phyloP scores from a whole-genome alignment of 306 rosid genomes.

The Citrullus amarus region DNA sequence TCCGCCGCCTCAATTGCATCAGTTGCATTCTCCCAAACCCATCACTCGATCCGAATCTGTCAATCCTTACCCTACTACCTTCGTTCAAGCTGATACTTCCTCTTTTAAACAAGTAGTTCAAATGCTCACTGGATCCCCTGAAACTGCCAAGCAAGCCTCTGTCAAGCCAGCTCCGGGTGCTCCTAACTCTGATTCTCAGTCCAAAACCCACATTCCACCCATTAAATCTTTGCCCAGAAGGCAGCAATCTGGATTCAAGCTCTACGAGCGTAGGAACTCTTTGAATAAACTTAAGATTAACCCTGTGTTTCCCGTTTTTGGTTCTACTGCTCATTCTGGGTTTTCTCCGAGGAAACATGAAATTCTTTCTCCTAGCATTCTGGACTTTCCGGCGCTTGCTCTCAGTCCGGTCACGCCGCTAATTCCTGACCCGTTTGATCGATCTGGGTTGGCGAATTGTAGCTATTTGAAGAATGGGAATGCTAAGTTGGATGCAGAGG shows the following conservation, averaged over 20 bases:
- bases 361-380: constrained; percentile 78
- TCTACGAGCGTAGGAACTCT: constrained; percentile 77
- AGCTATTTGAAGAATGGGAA: constrained; percentile 19
- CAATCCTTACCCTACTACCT: constrained; percentile 88
- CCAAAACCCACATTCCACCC: constrained; percentile 55
- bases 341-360: constrained; percentile 67
- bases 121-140: constrained; percentile 94
- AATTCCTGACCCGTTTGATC: constrained; percentile 72
- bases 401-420: constrained; percentile 94
- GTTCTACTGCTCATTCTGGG: constrained; percentile 13
- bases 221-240: constrained; percentile 50
- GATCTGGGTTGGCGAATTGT: constrained; percentile 29
- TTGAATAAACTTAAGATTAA: constrained; percentile 59
- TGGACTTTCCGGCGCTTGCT: constrained; percentile 68
- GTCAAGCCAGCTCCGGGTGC: background rate
- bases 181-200: constrained; percentile 23
- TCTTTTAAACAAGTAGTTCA: constrained; percentile 95
- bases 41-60: constrained; percentile 77
- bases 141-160: constrained; percentile 54
- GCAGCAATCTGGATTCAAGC: constrained; percentile 66
- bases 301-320: constrained; percentile 44
- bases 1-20: constrained; percentile 6
- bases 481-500: constrained; percentile 24
- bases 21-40: constrained; percentile 36
- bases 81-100: constrained; percentile 77